These are phyloP conservation scores for Ophiosphaerella herpotricha DNA, from an alignment of 2,329 filamentous ascomycete genomes.

Conservation along the genomic window DNA sequence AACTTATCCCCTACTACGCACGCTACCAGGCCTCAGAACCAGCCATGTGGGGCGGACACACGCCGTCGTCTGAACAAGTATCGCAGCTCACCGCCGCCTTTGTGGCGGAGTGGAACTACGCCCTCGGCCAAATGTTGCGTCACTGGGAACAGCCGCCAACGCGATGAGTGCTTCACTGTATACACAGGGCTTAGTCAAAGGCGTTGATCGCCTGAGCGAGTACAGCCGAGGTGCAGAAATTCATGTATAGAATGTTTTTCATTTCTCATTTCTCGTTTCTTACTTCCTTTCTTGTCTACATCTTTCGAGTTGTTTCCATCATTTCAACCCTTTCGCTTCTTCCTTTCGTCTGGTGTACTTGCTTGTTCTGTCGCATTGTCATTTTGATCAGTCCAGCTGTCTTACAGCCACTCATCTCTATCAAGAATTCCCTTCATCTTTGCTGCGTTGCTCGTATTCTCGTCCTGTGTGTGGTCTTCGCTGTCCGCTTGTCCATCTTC, in stretches of 20 bases:
- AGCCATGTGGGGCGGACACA: slow-evolving; percentile 70
- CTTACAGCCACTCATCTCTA: not conserved
- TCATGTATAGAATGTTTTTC: not conserved
- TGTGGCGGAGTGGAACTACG: slow-evolving; percentile 68
- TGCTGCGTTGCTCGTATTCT: not conserved
- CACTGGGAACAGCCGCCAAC: slow-evolving; percentile 67
- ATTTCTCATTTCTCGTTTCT: not conserved
- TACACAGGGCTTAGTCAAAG: not conserved
- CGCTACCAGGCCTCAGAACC: slow-evolving; percentile 63
- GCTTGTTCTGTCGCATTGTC: not conserved
- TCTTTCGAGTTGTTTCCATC: not conserved
- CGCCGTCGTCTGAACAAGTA: slow-evolving; percentile 61
- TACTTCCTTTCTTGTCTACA: not conserved
- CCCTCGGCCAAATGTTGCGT: slow-evolving; percentile 67
- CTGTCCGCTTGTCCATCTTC: too few species aligned
- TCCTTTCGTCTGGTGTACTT: not conserved
- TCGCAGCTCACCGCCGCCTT: slow-evolving; percentile 66
- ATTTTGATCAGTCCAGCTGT: not conserved
- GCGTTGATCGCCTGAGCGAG: not conserved
- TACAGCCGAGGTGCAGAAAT: too few species aligned
- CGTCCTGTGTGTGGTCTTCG: not conserved
- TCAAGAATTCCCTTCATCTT: too few species aligned
- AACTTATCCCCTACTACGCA: slow-evolving; percentile 66
- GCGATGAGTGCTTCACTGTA: slow-evolving; percentile 3
- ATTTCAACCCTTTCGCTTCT: not conserved